Base-by-base conservation (phyloP, 2,329 filamentous ascomycete species). In the Penicillium griseofulvum region DNA sequence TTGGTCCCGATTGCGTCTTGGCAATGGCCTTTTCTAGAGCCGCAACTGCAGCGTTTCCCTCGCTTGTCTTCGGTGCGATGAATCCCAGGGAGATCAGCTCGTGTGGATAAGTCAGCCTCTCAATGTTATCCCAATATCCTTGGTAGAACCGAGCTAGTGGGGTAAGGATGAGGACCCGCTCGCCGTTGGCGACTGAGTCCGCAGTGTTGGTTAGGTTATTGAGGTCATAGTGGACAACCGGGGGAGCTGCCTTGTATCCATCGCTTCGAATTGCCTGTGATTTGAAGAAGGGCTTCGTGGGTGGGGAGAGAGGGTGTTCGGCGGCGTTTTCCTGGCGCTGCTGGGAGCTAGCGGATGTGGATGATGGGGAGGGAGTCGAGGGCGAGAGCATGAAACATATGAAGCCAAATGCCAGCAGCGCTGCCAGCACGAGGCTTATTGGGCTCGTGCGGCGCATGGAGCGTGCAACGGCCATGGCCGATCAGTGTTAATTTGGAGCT, bases 1-100 rank as follows among this genome's bases (percentile, higher is more conserved):
- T 86, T 0, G 88, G 83, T 0, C 91, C 90, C 57, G 88, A 87
- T 71, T 99, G 94, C 0, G 91, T 95, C 73, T 89, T 89, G 49
- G 87, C 81, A 62, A 99, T 90, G 63, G 91, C 88, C 54, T 87
- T 87, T 76, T 99, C 92, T 51, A 99, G 79, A 37, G 88, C 87
- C 7, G 86, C 78, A 16, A 91, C 94, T 3, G 94, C 94, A 28
- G 86, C 81, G 73, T 97, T 96, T 56, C 94, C 94, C 65, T 97
- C 92, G 70, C 88, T 89, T 45, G 87, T 96, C 78, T 95, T 96
- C 49, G 94, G 94, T 28, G 96, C 87, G 70, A 99, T 97, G 78
- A 97, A 99, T 37, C 91, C 94, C 28, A 99, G 81, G 0, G 91
- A 95, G 69, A 99, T 95, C 60, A 97, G 84, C 56, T 96, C 89